Conservation (phyloP, 1,284 basidiomycete genomes). For the Hypsizygus ulmarius region DNA sequence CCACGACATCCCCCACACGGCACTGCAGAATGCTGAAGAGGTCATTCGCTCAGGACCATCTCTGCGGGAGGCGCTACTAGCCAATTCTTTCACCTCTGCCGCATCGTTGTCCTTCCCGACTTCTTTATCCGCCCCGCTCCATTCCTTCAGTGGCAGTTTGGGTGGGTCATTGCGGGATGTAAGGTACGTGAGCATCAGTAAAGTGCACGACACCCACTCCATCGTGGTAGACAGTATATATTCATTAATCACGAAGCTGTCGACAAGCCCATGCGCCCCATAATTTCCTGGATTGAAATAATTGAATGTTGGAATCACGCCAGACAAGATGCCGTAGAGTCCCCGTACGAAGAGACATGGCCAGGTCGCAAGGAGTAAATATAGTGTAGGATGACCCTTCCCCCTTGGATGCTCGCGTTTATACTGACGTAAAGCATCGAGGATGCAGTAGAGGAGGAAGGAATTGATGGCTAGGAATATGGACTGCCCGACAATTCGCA, state of each 20-base stretch:
- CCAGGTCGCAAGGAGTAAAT: slow-evolving; percentile 28
- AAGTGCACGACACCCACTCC: slow-evolving; percentile 28
- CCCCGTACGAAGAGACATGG: slow-evolving; percentile 32
- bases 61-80: background rate
- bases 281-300: slow-evolving; percentile 29
- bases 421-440: slow-evolving; percentile 23
- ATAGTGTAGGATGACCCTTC: slow-evolving; percentile 26
- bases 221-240: slow-evolving; percentile 32
- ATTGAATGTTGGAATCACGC: slow-evolving; percentile 20
- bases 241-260: slow-evolving; percentile 29
- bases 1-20: too few species aligned
- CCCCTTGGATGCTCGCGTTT: slow-evolving; percentile 11
- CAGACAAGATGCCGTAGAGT: slow-evolving; percentile 31
- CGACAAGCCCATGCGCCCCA: slow-evolving; percentile 24
- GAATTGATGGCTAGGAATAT: slow-evolving; percentile 30
- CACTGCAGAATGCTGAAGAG: too few species aligned
- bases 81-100: background rate
- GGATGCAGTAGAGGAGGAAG: slow-evolving; percentile 24
- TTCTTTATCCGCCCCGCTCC: slow-evolving; percentile 2
- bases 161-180: slow-evolving; percentile 21
- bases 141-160: slow-evolving; percentile 12
- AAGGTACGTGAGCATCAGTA: slow-evolving; percentile 22
- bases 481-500: slow-evolving; percentile 29
- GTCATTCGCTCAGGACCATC: background rate
- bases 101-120: background rate